Evolutionary conservation across 106 monocot species (phyloP).

Genomic region (Hemerocallis citrina): DNA sequence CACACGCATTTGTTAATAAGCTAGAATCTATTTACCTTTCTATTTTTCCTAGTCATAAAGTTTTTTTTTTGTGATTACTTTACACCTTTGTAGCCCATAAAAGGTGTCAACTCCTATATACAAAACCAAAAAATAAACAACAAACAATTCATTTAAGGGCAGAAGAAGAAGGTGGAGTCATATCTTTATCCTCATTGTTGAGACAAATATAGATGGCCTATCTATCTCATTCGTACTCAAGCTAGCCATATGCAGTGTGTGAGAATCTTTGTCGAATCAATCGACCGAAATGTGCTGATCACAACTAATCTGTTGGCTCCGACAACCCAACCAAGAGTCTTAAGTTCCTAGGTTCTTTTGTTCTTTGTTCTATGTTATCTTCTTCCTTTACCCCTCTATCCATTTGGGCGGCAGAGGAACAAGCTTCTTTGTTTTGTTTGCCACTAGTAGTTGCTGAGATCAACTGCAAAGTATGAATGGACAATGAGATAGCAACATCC

Average conservation of each 20-base stretch:
- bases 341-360: no score
- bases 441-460: background rate
- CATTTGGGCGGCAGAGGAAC: no score
- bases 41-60: constrained; percentile 1
- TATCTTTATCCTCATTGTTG: background rate
- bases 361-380: no score
- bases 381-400: no score
- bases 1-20: background rate
- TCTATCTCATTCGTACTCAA: no score
- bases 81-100: constrained; percentile 3
- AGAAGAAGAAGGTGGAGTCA: constrained; percentile 8
- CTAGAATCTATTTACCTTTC: background rate
- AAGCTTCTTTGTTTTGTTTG: background rate
- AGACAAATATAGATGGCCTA: background rate
- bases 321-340: no score
- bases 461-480: background rate
- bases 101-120: no score
- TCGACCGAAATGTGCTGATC: background rate
- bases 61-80: background rate
- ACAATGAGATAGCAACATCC: background rate
- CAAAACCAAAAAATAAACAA: no score
- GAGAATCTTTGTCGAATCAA: background rate
- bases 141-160: background rate
- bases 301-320: background rate
- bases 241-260: background rate